Evolutionary conservation across 305 asterid genomes (phyloP), one percentile per base, ranked within the genome.

Genomic region (Fraxinus baroniana): DNA sequence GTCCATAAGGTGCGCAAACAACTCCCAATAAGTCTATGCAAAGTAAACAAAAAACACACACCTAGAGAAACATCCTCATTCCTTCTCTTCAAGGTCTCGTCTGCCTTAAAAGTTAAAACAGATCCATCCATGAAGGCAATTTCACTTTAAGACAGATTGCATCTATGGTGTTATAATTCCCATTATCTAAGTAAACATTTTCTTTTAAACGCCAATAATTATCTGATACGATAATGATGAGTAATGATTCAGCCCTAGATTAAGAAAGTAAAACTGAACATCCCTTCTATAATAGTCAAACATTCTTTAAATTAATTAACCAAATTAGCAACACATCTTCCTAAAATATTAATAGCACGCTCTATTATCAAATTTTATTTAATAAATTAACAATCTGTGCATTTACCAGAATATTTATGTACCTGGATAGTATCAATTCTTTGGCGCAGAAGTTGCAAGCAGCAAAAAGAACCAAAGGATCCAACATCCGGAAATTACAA

Each of bases 1-100:
- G 55, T 18, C 36, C 35, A 74, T 12, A 26, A 28, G 64, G 9
- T 17, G 64, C 24, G 8, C 3, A 55, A 55, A 55, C 64, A 55
- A 55, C 22, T 17, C 64, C 64, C 64, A 55, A 5, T 55, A 55
- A 55, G 24, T 55, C 64, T 55, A n/a, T 55, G 24, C 64, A 55
- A 55, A 1, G 33, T 37, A 70, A 66, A 41, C 77, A 68, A 32
- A 15, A 33, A 52, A 12, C 52, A 18, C n/a, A 10, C 52, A 13
- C 82, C 62, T 30, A 64, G 33, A 77, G n/a, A 26, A 28, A 30
- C 75, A 71, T 35, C 68, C 35, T 76, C 52, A 70, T 76, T 28
- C 64, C 44, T 80, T 73, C 35, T 75, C 66, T 75, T 64, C 78
- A 37, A n/a, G 36, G 57, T 12, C 64, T 70, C 33, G 57, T n/a